Conservation (phyloP, 2,329 filamentous ascomycete species). For the Harringtonia aguacate region DNA sequence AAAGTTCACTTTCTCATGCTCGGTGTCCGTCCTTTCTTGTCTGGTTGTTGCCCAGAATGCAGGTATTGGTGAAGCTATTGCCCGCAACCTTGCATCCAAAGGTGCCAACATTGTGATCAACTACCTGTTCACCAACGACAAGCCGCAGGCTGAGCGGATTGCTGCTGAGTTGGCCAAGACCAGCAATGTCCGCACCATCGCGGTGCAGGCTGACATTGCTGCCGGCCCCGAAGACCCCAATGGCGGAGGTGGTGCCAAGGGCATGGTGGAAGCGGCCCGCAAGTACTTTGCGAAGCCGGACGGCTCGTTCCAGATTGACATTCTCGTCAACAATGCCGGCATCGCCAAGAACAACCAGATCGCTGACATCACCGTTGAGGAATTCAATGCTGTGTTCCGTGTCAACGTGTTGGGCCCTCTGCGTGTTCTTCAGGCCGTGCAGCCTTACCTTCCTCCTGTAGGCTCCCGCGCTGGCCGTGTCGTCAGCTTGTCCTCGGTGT, state of each 20-base stretch:
- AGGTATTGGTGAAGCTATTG: slow-evolving; percentile 61
- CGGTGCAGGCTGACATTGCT: slow-evolving; percentile 63
- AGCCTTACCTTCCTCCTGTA: slow-evolving; percentile 59
- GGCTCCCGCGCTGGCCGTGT: slow-evolving; percentile 50
- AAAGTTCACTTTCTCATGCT: background rate
- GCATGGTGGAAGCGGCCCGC: slow-evolving; percentile 25
- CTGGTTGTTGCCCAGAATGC: slow-evolving; percentile 1
- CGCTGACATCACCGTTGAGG: slow-evolving; percentile 48
- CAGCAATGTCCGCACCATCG: slow-evolving; percentile 48
- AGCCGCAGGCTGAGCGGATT: slow-evolving; percentile 43
- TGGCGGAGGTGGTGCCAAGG: slow-evolving; percentile 31
- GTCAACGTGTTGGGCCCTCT: slow-evolving; percentile 78
- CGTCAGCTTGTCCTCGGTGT: slow-evolving; percentile 45
- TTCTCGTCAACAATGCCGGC: slow-evolving; percentile 82
- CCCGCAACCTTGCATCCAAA: slow-evolving; percentile 61
- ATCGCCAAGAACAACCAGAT: slow-evolving; percentile 54
- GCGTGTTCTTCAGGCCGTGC: slow-evolving; percentile 62
- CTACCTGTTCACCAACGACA: slow-evolving; percentile 44
- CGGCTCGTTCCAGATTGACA: slow-evolving; percentile 56
- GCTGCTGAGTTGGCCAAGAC: slow-evolving; percentile 44
- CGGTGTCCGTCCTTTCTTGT: background rate
- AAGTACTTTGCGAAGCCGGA: slow-evolving; percentile 44
- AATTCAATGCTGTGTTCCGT: slow-evolving; percentile 64
- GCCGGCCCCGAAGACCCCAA: slow-evolving; percentile 47
- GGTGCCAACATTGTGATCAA: slow-evolving; percentile 60